These are phyloP conservation scores for Rosa multiflora DNA, from an alignment of 306 rosid species.

Conservation along the genomic window DNA sequence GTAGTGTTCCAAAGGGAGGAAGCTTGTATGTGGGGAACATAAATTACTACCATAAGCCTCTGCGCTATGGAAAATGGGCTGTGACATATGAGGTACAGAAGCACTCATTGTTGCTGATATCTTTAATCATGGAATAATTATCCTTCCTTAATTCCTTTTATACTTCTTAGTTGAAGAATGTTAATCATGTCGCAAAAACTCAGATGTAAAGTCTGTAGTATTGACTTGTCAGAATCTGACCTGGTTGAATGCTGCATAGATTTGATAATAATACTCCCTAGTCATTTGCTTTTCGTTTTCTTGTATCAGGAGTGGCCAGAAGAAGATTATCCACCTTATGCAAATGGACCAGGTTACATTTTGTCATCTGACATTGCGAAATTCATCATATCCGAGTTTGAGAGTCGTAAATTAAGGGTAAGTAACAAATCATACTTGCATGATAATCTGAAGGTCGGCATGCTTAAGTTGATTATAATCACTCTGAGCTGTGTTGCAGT, in stretches of 20 bases:
- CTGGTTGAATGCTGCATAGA: neutral
- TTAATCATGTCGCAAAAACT: neutral
- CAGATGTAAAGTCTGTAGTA: neutral
- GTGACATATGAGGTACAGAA: slow-evolving; percentile 82
- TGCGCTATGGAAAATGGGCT: slow-evolving; percentile 97
- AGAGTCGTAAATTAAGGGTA: slow-evolving; percentile 66
- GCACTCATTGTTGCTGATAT: slow-evolving; percentile 10
- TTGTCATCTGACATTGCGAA: slow-evolving; percentile 67
- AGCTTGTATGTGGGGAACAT: slow-evolving; percentile 91
- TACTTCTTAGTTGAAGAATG: neutral
- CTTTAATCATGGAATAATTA: neutral
- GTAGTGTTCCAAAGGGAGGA: slow-evolving; percentile 40
- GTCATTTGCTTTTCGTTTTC: slow-evolving; percentile 10
- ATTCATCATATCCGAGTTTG: slow-evolving; percentile 59
- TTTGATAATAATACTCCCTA: slow-evolving; percentile 18
- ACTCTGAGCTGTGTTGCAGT: slow-evolving; percentile 41
- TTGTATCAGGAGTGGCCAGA: slow-evolving; percentile 86
- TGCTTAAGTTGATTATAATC: neutral
- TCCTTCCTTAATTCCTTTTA: neutral
- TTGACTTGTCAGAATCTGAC: neutral
- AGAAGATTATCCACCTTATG: slow-evolving; percentile 86
- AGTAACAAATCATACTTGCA: slow-evolving; percentile 15
- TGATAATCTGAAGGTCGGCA: neutral
- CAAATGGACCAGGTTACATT: slow-evolving; percentile 91
- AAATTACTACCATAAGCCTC: slow-evolving; percentile 81